phyloP scores from a whole-genome alignment of 1,139 yeast species.

The Candida albicans region DNA sequence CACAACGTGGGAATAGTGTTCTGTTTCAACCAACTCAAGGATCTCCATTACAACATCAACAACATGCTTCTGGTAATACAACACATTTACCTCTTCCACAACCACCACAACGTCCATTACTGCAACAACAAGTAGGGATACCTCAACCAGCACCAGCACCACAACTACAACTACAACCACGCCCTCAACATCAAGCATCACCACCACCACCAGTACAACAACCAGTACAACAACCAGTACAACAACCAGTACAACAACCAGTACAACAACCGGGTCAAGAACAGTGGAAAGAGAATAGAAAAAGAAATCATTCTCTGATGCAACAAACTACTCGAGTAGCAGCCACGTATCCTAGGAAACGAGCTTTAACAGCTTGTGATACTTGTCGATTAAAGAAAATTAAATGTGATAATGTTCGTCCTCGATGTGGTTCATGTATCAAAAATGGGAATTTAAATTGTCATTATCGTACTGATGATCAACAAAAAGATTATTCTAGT shows the following conservation, averaged over 20 bases:
- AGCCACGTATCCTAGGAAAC: constrained; percentile 27
- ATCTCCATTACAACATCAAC: background rate
- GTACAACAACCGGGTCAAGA: constrained; percentile 7
- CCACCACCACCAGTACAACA: constrained; percentile 6
- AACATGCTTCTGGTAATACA: too few relatives aligned
- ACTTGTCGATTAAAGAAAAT: constrained; percentile 47
- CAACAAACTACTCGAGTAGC: constrained; percentile 13
- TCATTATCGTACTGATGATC: constrained; percentile 34
- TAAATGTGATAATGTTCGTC: constrained; percentile 53
- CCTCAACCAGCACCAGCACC: constrained; percentile 5
- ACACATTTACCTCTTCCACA: constrained; percentile 8
- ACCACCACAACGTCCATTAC: constrained; percentile 6
- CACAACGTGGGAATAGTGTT: background rate
- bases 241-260: constrained; percentile 3
- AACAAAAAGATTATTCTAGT: constrained; percentile 23
- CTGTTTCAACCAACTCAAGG: background rate
- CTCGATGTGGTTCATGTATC: constrained; percentile 50
- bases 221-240: too few relatives aligned
- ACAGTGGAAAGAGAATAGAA: constrained; percentile 8
- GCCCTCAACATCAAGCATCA: constrained; percentile 3
- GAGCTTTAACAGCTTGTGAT: constrained; percentile 51
- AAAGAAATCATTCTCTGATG: constrained; percentile 12
- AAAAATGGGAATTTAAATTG: constrained; percentile 34
- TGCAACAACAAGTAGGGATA: constrained; percentile 6
- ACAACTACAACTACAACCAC: constrained; percentile 6